These are phyloP conservation scores for Tylopilus orsonianus DNA, from an alignment of 1,284 basidiomycete genomes.

Conservation along the genomic window DNA sequence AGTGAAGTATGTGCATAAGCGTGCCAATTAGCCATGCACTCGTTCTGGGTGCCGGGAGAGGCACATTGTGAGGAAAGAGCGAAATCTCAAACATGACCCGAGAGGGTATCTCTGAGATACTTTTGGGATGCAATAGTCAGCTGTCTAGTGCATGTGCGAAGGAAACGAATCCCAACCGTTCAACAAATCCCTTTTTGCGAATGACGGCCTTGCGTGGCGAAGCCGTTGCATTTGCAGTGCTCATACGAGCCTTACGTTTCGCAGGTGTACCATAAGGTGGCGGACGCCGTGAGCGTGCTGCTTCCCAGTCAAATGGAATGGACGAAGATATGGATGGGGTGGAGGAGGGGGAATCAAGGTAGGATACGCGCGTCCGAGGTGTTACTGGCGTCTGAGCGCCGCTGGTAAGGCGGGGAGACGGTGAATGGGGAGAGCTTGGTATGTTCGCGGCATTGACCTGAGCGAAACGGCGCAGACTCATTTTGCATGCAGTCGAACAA, in stretches of 20 bases:
- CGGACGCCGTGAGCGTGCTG: constrained; percentile 60
- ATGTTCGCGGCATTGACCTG: constrained; percentile 43
- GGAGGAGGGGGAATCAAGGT: constrained; percentile 53
- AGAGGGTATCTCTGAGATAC: constrained; percentile 63
- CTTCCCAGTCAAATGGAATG: constrained; percentile 80
- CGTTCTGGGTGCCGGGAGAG: constrained; percentile 62
- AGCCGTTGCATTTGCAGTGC: constrained; percentile 37
- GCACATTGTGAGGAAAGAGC: constrained; percentile 73
- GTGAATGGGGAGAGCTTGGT: constrained; percentile 29
- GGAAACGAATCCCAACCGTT: constrained; percentile 45
- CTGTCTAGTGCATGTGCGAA: background rate
- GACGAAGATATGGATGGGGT: constrained; percentile 71
- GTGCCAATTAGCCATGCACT: constrained; percentile 67
- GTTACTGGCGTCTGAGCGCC: constrained; percentile 39
- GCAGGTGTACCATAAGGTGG: constrained; percentile 67
- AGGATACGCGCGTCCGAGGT: constrained; percentile 41
- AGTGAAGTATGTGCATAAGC: constrained; percentile 62
- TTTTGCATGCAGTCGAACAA: constrained; percentile 21
- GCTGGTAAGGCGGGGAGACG: constrained; percentile 36
- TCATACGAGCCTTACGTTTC: constrained; percentile 46
- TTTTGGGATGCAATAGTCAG: constrained; percentile 29
- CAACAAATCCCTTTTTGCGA: constrained; percentile 58
- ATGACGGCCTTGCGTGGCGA: constrained; percentile 50
- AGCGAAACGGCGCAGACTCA: constrained; percentile 55
- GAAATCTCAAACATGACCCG: constrained; percentile 69